These are phyloP conservation scores for Pseudogymnoascus pannorum DNA, from an alignment of 2,329 filamentous ascomycete genomes.

Conservation along the genomic window DNA sequence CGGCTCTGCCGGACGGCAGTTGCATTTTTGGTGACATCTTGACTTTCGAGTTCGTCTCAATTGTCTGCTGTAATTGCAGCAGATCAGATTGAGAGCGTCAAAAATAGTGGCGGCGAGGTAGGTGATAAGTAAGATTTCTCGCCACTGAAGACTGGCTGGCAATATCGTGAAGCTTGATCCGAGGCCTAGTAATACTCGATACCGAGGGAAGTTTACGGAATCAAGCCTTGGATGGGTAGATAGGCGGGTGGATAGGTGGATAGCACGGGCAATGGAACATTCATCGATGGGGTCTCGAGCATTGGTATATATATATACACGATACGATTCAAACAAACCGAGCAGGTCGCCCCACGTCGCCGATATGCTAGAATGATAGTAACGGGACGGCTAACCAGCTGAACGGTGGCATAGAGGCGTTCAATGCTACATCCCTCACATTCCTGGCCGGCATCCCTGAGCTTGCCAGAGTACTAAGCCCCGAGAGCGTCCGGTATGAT, in stretches of 20 bases:
- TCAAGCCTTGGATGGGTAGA: background rate
- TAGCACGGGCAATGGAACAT: background rate
- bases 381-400: background rate
- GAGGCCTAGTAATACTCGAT: background rate
- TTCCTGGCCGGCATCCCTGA: background rate
- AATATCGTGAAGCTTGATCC: background rate
- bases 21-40: background rate
- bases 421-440: background rate
- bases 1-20: background rate
- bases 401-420: background rate
- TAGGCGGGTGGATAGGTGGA: background rate
- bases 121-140: background rate
- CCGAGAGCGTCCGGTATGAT: background rate
- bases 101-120: background rate
- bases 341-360: background rate
- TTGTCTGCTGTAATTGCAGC: background rate
- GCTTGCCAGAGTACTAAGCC: background rate
- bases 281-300: background rate
- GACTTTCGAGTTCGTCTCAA: background rate
- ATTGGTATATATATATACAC: slow-evolving; percentile 1
- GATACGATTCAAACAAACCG: background rate
- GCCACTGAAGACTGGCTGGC: background rate
- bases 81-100: background rate
- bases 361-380: background rate
- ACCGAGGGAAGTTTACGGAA: background rate